Percentiles rank a stretch among this genome's conserved stretches.
Conservation (phyloP, 179 eudicot species). For the Pouteria campechiana region DNA sequence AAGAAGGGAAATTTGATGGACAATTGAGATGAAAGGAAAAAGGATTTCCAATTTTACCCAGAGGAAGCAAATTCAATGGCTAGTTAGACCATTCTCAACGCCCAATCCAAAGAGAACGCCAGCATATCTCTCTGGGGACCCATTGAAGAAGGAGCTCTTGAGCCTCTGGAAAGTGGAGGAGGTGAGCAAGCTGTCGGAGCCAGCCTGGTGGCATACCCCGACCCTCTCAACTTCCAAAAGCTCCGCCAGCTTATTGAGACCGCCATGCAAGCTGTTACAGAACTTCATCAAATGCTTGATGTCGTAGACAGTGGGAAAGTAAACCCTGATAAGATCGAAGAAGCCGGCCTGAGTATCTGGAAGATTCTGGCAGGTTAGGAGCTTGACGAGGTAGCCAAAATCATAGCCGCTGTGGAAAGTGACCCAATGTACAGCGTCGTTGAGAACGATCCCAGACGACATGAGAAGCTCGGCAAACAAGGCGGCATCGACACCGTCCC, state of each 20-base stretch:
- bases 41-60: too few species aligned
- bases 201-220: constrained; percentile 23
- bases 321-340: constrained; percentile 6
- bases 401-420: constrained; percentile 13
- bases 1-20: too few species aligned
- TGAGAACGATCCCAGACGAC: too few species aligned
- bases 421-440: too few species aligned
- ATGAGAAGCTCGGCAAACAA: too few species aligned
- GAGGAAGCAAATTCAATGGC: too few species aligned
- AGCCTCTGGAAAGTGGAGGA: constrained; percentile 10
- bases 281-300: constrained; percentile 20
- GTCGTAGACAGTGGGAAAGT: constrained; percentile 13
- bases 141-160: constrained; percentile 11
- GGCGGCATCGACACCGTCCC: too few species aligned
- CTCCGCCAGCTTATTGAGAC: constrained; percentile 19
- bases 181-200: constrained; percentile 26
- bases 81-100: too few species aligned
- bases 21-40: too few species aligned
- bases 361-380: constrained; percentile 9
- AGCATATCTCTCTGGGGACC: constrained; percentile 15
- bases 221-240: constrained; percentile 15
- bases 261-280: constrained; percentile 18
- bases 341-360: constrained; percentile 11
- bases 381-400: constrained; percentile 16
- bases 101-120: constrained; percentile 23